Evolutionary conservation across 73 alveolate genomes (phyloP).

Genomic region (Tetrahymena elliotti): DNA sequence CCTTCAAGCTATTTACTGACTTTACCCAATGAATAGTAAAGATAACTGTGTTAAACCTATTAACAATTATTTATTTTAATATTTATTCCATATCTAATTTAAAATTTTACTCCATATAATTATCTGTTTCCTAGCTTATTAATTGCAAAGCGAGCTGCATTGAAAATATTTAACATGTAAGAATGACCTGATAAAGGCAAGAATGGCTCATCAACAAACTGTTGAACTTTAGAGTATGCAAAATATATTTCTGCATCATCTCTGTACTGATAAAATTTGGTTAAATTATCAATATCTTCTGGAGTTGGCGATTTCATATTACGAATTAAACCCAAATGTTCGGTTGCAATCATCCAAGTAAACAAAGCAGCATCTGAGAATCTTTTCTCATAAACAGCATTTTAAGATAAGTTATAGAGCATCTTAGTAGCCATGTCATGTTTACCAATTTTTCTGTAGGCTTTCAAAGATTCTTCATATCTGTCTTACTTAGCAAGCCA

Average conservation of each 20-base stretch:
- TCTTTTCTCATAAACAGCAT: conserved; percentile 24
- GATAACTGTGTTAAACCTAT: conserved; percentile 11
- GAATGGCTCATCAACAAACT: conserved; percentile 32
- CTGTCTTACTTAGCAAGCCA: conserved; percentile 7
- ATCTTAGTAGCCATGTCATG: conserved; percentile 30
- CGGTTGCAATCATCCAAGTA: conserved; percentile 34
- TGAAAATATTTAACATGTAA: conserved; percentile 9
- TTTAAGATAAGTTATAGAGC: conserved; percentile 25
- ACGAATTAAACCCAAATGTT: conserved; percentile 5
- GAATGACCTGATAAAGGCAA: conserved; percentile 32
- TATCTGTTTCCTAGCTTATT: conserved; percentile 7
- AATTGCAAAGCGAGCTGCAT: conserved; percentile 30
- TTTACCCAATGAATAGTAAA: conserved; percentile 27
- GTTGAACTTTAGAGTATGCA: conserved; percentile 8
- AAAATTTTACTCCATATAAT: conserved; percentile 4
- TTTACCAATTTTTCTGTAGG: conserved; percentile 23
- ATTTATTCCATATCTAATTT: not conserved
- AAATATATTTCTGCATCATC: not conserved
- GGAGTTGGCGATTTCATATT: not conserved
- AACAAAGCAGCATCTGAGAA: conserved; percentile 24
- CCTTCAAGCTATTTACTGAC: not conserved
- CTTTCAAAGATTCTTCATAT: conserved; percentile 40
- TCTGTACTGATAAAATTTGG: not conserved
- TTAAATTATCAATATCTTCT: not conserved
- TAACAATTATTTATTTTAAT: not conserved